Evolutionary conservation across 495 filamentous ascomycete species (phyloP), one percentile per base, ranked within the genome.

Genomic region (Rostrohypoxylon terebratum): DNA sequence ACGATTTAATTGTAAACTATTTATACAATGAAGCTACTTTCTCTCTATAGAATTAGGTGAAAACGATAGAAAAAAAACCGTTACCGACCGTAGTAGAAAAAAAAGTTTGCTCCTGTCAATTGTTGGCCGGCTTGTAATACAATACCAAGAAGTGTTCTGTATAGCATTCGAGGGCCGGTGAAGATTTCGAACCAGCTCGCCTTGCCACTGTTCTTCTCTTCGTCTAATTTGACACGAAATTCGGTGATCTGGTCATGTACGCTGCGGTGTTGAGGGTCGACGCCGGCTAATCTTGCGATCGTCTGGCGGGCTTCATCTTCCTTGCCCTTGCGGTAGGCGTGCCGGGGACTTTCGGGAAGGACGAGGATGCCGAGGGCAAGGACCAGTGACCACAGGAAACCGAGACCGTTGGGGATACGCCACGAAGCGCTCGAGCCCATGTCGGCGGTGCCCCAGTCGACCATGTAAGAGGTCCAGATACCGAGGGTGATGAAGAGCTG

Each of bases 401-500:
- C 88, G 42, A 96, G 83, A 33, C 91, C 93, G 86, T 91, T 94
- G 66, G 92, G 89, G 65, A 97, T 92, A 60, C 91, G 85, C 91
- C 93, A 96, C 14, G 90, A 89, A 33, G 85, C 87, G 42, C 88
- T 87, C 59, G 74, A 81, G 20, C 66, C 34, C 45, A 78, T 79
- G 45, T 80, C 80, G 25, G 87, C 73, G 23, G 93, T 94, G 40
- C 92, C 93, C 77, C 84, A 96, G 80, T 96, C 94, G 85, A 95
- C 85, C 80, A 91, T 89, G 79, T 93, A 89, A 68, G 92, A 91
- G 50, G 89, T 87, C 82, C 93, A 93, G 80, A 95, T 96, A 71
- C 93, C 93, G 64, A 94, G 85, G 31, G 93, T 93, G 78, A 96
- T 92, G 82, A 96, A 94, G 21, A 96, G 87, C 82, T 96, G 93